These are phyloP conservation scores for Candida silvicultrix DNA, from an alignment of 805 yeast species.

Conservation along the genomic window DNA sequence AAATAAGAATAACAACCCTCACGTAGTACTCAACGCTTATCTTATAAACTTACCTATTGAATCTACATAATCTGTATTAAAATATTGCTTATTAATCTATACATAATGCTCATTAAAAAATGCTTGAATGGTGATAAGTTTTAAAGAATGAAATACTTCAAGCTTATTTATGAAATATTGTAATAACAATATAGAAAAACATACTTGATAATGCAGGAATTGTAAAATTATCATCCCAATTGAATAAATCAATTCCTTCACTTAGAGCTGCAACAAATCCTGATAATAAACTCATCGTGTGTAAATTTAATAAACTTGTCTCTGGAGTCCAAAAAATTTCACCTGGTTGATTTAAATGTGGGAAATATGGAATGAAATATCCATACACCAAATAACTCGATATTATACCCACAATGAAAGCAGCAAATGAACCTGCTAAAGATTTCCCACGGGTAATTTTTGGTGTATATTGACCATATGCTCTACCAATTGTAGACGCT, in stretches of 20 bases:
- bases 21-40: no score
- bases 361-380: conserved; percentile 56
- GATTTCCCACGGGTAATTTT: conserved; percentile 70
- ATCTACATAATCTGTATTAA: not conserved
- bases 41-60: no score
- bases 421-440: conserved; percentile 86
- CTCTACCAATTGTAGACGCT: conserved; percentile 89
- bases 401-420: conserved; percentile 64
- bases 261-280: conserved; percentile 84
- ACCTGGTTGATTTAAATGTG: conserved; percentile 47
- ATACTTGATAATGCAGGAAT: conserved; percentile 83
- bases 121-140: no score
- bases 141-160: not conserved
- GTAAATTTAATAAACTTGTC: conserved; percentile 49
- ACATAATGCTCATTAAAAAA: not conserved
- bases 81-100: not conserved
- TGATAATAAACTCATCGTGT: conserved; percentile 47
- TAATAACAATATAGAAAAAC: conserved; percentile 47
- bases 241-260: conserved; percentile 73
- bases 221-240: conserved; percentile 88
- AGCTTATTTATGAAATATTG: conserved; percentile 20
- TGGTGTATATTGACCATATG: conserved; percentile 79
- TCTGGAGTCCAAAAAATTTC: conserved; percentile 63
- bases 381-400: conserved; percentile 70
- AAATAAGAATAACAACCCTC: not conserved